Evolutionary conservation across 2,329 filamentous ascomycete species (phyloP).

Genomic region (Coccinonectria pachysandricola): DNA sequence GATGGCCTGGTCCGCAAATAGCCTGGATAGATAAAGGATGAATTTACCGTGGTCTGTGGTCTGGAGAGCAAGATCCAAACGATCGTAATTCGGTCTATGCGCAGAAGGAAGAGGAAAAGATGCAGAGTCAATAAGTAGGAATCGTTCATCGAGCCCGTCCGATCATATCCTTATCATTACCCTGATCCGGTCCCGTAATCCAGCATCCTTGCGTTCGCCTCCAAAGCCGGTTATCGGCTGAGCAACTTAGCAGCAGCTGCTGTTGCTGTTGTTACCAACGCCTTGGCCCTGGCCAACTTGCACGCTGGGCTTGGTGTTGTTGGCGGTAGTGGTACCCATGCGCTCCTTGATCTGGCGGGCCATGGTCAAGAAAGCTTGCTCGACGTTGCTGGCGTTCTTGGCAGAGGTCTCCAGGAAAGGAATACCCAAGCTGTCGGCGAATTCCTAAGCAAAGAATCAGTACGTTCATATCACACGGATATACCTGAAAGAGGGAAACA

Average conservation of each 20-base stretch:
- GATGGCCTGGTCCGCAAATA: no score
- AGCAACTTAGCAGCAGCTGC: slow-evolving; percentile 83
- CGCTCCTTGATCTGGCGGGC: slow-evolving; percentile 99
- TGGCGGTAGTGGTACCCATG: slow-evolving; percentile 90
- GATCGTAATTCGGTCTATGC: slow-evolving; percentile 28
- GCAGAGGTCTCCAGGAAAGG: slow-evolving; percentile 99
- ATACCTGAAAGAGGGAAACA: no score
- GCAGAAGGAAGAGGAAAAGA: slow-evolving; percentile 19
- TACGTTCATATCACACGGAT: no score
- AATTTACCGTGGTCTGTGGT: slow-evolving; percentile 10
- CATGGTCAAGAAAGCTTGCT: slow-evolving; percentile 99
- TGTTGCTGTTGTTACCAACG: slow-evolving; percentile 75
- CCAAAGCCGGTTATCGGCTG: slow-evolving; percentile 11
- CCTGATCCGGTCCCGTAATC: slow-evolving; percentile 17
- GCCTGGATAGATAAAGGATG: no score
- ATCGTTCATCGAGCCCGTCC: slow-evolving; percentile 21
- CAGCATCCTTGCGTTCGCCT: slow-evolving; percentile 18
- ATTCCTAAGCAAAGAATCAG: slow-evolving; percentile 56
- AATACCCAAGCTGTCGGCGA: slow-evolving; percentile 96
- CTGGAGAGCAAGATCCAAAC: slow-evolving; percentile 22
- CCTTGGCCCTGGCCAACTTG: slow-evolving; percentile 92
- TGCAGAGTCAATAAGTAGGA: no score
- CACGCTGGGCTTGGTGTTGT: slow-evolving; percentile 97
- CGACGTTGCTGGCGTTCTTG: slow-evolving; percentile 99
- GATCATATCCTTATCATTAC: slow-evolving; percentile 20